phyloP scores from a whole-genome alignment of 352 stramenopile genomes.

The Globisporangium mamillatum region DNA sequence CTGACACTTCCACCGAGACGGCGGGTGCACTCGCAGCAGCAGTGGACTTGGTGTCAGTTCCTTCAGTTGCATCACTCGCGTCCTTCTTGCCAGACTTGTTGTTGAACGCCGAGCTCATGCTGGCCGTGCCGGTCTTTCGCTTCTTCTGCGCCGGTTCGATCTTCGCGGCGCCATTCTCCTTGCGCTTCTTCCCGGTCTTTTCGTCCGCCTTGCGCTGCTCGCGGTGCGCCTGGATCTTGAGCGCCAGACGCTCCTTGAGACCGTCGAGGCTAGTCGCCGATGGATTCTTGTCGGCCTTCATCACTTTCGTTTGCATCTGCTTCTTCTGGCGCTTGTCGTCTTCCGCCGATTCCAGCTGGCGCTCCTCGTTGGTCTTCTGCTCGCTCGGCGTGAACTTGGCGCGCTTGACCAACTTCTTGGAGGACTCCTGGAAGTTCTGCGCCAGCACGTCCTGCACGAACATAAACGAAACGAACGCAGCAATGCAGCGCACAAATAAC shows the following conservation, averaged over 20 bases:
- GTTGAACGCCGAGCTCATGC: conserved; percentile 33
- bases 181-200: conserved; percentile 3
- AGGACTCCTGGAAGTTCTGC: conserved; percentile 46
- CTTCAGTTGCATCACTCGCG: conserved; percentile 1
- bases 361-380: conserved; percentile 65
- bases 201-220: conserved; percentile 50
- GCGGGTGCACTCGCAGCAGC: conserved; percentile 12
- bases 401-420: conserved; percentile 68
- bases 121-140: conserved; percentile 38
- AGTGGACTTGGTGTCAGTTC: conserved; percentile 9
- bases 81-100: conserved; percentile 37
- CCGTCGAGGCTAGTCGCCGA: conserved; percentile 48
- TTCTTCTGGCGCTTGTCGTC: conserved; percentile 47
- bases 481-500: neutral
- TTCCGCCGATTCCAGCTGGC: conserved; percentile 42
- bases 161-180: conserved; percentile 21
- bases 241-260: conserved; percentile 59
- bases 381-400: conserved; percentile 64
- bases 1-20: conserved; percentile 20
- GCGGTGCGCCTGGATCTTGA: conserved; percentile 70
- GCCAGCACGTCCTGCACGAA: conserved; percentile 46
- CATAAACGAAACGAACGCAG: neutral
- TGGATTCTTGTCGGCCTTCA: conserved; percentile 41
- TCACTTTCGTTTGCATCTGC: conserved; percentile 25
- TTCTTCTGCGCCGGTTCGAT: conserved; percentile 50